These are phyloP conservation scores for Colletotrichum destructivum DNA, from an alignment of 2,329 filamentous ascomycete genomes.

Conservation along the genomic window DNA sequence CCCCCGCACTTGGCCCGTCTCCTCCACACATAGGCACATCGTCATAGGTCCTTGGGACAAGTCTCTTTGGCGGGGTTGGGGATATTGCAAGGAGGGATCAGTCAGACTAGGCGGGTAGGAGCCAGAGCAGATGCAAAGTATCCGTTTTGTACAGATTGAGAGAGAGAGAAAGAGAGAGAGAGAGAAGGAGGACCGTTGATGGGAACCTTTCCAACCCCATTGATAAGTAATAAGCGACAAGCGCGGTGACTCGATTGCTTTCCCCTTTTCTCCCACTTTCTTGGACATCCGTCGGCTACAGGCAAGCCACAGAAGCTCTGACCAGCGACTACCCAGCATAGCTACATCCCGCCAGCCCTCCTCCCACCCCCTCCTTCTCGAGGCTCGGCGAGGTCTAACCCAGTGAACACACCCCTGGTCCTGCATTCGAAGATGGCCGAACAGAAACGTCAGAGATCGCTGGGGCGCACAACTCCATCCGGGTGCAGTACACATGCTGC, in stretches of 20 bases:
- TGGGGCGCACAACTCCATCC: conserved; percentile 17
- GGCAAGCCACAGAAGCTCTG: conserved; percentile 35
- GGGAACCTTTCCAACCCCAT: conserved; percentile 18
- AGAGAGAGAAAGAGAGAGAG: too few relatives aligned
- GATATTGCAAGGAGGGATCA: conserved; percentile 18
- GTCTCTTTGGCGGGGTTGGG: conserved; percentile 41
- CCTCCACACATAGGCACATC: conserved; percentile 40
- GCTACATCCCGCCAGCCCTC: conserved; percentile 3
- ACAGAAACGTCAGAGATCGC: conserved; percentile 32
- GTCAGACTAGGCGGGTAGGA: background rate
- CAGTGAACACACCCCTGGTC: conserved; percentile 34
- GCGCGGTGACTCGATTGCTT: conserved; percentile 19
- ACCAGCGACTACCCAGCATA: conserved; percentile 24
- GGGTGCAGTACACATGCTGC: conserved; percentile 23
- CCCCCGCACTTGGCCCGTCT: conserved; percentile 37
- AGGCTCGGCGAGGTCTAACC: conserved; percentile 27
- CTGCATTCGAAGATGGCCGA: conserved; percentile 25
- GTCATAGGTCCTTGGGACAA: conserved; percentile 37
- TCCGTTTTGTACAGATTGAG: background rate
- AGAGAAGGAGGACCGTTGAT: background rate
- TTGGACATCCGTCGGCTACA: background rate
- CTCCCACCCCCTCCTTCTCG: background rate
- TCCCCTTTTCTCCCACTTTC: conserved; percentile 4
- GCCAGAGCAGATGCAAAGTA: conserved; percentile 4
- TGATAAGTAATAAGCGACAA: background rate